Conservation (phyloP, 805 yeast species). For the Candida sithepensis region DNA sequence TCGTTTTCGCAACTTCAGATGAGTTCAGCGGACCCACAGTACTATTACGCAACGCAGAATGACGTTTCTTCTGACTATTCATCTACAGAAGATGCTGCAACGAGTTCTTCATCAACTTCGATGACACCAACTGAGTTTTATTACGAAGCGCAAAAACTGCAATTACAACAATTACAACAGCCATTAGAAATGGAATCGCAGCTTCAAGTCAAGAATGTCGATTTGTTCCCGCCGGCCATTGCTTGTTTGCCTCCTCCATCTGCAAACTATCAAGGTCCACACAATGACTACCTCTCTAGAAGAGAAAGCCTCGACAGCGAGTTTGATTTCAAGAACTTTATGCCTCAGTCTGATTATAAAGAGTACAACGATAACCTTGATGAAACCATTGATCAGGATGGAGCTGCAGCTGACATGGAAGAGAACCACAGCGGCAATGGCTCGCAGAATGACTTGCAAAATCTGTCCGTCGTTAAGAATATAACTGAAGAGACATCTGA, state of each 20-base stretch:
- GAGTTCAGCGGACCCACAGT: slow-evolving; percentile 6
- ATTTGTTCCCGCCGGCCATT: slow-evolving; percentile 28
- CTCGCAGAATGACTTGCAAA: not conserved
- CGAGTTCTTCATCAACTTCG: slow-evolving; percentile 2
- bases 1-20: not conserved
- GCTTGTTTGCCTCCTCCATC: slow-evolving; percentile 30
- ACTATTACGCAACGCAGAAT: slow-evolving; percentile 3
- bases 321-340: slow-evolving; percentile 15
- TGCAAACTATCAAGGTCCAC: not conserved
- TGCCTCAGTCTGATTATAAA: not conserved
- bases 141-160: not conserved
- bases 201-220: not conserved
- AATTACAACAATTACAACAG: not conserved
- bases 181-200: not conserved
- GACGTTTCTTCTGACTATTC: slow-evolving; percentile 15
- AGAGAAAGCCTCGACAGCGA: slow-evolving; percentile 22
- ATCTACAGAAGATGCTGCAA: slow-evolving; percentile 10
- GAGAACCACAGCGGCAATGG: not conserved
- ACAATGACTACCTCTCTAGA: slow-evolving; percentile 14
- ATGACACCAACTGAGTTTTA: not conserved
- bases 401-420: not conserved
- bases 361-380: slow-evolving; percentile 6
- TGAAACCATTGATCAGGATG: slow-evolving; percentile 1
- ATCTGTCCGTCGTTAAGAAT: not conserved
- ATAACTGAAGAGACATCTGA: not conserved